Conservation (phyloP, 2,329 filamentous ascomycete species). For the Diaporthe batatas region DNA sequence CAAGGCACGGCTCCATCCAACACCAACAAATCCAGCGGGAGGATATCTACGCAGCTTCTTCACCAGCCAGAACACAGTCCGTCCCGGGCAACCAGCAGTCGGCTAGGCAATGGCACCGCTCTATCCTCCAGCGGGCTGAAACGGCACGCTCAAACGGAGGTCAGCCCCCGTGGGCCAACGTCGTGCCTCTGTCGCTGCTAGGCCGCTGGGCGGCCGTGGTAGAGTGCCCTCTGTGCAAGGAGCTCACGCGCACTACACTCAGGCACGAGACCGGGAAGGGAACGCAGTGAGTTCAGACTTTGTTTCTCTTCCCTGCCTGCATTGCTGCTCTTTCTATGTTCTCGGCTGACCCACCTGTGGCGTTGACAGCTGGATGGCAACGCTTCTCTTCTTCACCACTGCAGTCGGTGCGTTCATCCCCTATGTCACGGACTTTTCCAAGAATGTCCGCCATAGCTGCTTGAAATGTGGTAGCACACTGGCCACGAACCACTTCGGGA, state of each 20-base stretch:
- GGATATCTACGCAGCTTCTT: constrained; percentile 1
- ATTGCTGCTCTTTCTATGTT: no score
- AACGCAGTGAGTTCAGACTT: background rate
- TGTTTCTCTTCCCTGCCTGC: background rate
- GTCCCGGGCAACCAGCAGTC: background rate
- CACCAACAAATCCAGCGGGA: background rate
- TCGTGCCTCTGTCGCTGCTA: constrained; percentile 35
- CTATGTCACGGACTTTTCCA: constrained; percentile 23
- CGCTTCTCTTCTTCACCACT: constrained; percentile 22
- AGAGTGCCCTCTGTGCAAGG: constrained; percentile 37
- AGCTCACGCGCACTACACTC: constrained; percentile 8
- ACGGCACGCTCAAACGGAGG: background rate
- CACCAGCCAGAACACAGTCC: background rate
- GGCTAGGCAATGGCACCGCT: constrained; percentile 1
- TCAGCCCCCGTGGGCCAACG: constrained; percentile 65
- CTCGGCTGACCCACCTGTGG: background rate
- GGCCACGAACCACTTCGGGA: constrained; percentile 17
- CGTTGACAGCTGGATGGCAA: constrained; percentile 9
- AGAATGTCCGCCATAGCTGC: constrained; percentile 21
- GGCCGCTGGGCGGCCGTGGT: constrained; percentile 38
- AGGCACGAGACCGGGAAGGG: constrained; percentile 2
- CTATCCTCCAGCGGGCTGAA: background rate
- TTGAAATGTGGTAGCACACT: constrained; percentile 22
- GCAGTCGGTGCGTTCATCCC: background rate
- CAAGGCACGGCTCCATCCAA: background rate